A percentile compares a stretch with the other conserved stretches of the same genome.
These are phyloP conservation scores for Melampsora abietis-canadensis DNA, from an alignment of 1,284 basidiomycete genomes.

Conservation along the genomic window DNA sequence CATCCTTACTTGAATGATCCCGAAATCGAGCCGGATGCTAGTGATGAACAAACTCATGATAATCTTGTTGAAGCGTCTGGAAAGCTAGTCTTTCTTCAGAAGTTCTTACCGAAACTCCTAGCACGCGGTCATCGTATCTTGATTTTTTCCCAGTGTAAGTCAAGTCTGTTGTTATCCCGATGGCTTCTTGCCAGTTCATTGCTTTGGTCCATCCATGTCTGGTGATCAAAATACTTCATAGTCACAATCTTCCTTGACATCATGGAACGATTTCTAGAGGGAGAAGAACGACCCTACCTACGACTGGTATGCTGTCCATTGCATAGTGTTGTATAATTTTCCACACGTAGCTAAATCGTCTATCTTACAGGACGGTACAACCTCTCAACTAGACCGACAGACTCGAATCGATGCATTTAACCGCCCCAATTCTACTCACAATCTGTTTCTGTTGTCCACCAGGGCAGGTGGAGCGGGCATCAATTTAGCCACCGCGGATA, in stretches of 20 bases:
- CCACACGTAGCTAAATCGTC: conserved; percentile 1
- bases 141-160: conserved; percentile 51
- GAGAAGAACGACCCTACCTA: conserved; percentile 29
- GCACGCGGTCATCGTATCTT: conserved; percentile 49
- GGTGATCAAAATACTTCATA: background rate
- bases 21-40: conserved; percentile 40
- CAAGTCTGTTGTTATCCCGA: conserved; percentile 42
- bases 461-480: conserved; percentile 54
- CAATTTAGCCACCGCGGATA: conserved; percentile 65
- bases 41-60: conserved; percentile 24
- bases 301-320: conserved; percentile 30
- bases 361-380: conserved; percentile 30
- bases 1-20: conserved; percentile 47
- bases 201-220: background rate
- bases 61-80: conserved; percentile 40
- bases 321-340: background rate
- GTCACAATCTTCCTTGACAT: conserved; percentile 40
- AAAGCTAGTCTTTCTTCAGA: conserved; percentile 43
- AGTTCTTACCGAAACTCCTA: conserved; percentile 50
- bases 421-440: conserved; percentile 26
- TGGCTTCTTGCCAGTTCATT: background rate
- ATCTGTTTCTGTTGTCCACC: conserved; percentile 49
- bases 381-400: conserved; percentile 42
- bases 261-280: conserved; percentile 42
- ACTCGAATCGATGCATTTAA: conserved; percentile 43